Evolutionary conservation across 2,329 filamentous ascomycete species (phyloP).

Genomic region (Colletotrichum godetiae): DNA sequence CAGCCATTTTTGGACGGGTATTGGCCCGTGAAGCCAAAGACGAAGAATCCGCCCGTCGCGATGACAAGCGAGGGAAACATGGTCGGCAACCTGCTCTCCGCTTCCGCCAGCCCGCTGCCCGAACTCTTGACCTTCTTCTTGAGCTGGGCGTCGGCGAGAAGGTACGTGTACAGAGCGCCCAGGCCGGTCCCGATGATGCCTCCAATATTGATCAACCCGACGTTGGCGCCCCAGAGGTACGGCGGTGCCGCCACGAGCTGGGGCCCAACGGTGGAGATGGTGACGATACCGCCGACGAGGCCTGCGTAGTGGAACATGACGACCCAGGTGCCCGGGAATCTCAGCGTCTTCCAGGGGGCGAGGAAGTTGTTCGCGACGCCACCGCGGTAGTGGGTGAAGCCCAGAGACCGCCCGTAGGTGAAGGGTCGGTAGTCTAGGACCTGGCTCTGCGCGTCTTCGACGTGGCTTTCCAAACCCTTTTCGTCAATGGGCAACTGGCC

Average conservation of each 20-base stretch:
- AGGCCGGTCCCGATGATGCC: slow-evolving; percentile 45
- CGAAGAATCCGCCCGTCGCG: slow-evolving; percentile 46
- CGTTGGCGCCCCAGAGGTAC: slow-evolving; percentile 47
- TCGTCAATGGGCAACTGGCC: slow-evolving; percentile 5
- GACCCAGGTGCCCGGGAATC: slow-evolving; percentile 48
- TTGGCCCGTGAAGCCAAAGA: slow-evolving; percentile 52
- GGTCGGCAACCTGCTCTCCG: slow-evolving; percentile 46
- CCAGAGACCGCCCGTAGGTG: slow-evolving; percentile 34
- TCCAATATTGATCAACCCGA: slow-evolving; percentile 49
- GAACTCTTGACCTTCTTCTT: slow-evolving; percentile 38
- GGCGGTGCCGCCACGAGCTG: slow-evolving; percentile 44
- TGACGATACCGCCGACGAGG: slow-evolving; percentile 48
- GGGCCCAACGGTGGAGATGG: slow-evolving; percentile 48
- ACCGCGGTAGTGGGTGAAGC: slow-evolving; percentile 38
- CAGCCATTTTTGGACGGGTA: slow-evolving; percentile 43
- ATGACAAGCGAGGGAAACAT: slow-evolving; percentile 45
- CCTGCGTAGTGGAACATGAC: slow-evolving; percentile 51
- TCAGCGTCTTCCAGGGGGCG: slow-evolving; percentile 44
- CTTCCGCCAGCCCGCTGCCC: slow-evolving; percentile 45
- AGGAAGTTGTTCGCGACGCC: slow-evolving; percentile 38
- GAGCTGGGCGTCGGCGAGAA: slow-evolving; percentile 41
- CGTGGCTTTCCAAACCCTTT: slow-evolving; percentile 9
- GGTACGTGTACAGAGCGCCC: slow-evolving; percentile 42
- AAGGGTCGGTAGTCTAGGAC: neutral
- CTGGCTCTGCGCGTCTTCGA: slow-evolving; percentile 13